A percentile compares a stretch with the other conserved stretches of the same genome.
These are phyloP conservation scores for Diaporthe destruens DNA, from an alignment of 2,329 filamentous ascomycete genomes.

Conservation along the genomic window DNA sequence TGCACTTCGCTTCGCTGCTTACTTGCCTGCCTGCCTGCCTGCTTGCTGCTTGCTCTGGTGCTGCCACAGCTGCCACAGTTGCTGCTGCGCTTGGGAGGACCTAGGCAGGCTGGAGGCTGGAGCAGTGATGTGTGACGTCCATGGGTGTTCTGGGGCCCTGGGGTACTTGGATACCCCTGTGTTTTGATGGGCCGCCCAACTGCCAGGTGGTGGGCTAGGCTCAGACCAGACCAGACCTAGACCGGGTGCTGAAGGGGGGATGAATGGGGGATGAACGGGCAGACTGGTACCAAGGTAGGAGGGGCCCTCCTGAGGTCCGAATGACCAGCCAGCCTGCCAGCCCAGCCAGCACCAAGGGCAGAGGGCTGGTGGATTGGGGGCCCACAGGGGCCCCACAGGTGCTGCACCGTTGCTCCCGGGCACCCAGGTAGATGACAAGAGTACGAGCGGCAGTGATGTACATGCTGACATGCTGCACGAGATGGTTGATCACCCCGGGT, in stretches of 20 bases:
- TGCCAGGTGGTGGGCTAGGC: constrained; percentile 30
- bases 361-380: constrained; percentile 21
- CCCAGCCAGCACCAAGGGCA: constrained; percentile 11
- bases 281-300: neutral
- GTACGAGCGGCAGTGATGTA: neutral
- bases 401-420: constrained; percentile 1
- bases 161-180: constrained; percentile 33
- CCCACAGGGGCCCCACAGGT: constrained; percentile 11
- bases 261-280: constrained; percentile 14
- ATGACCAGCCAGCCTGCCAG: constrained; percentile 24
- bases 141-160: constrained; percentile 6
- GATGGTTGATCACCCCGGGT: neutral
- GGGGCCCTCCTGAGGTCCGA: neutral
- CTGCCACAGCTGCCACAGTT: neutral
- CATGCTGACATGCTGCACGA: neutral
- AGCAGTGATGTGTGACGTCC: constrained; percentile 32
- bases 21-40: too few relatives aligned
- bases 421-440: neutral
- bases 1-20: neutral
- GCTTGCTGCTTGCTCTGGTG: neutral
- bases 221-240: constrained; percentile 32
- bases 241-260: constrained; percentile 22
- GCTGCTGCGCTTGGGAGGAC: constrained; percentile 17
- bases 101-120: constrained; percentile 14
- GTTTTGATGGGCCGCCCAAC: constrained; percentile 25